Base-by-base conservation (phyloP, 192 early-diverging fungal species). In the Backusella luteola region DNA sequence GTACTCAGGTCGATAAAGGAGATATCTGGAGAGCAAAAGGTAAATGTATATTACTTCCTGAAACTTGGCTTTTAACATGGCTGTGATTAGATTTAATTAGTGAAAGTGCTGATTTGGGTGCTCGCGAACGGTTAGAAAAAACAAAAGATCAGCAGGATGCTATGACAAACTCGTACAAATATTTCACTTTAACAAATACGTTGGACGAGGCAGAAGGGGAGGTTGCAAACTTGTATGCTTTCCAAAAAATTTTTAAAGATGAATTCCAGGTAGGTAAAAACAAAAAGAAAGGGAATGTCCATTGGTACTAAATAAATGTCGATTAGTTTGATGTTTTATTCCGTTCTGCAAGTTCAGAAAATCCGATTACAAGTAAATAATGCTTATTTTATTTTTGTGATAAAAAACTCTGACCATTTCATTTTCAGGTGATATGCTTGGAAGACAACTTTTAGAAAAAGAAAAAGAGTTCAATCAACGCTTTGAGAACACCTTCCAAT, bases 401-500 rank as follows among this genome's bases (percentile, higher is more conserved):
- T 44, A 44, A 44, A 12, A 67, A 21, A 26, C 3, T n/a, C 6
- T 11, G 17, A 34, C 38, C 38, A 11, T 39, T 39, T 39, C 9
- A 12, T 39, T 11, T 39, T 39, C 11, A 78, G 77, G 73, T 36
- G 73, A 79, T 6, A 26, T 19, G 8, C 23, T 79, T 35, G 46
- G n/a, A 7, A 12, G 9, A n/a, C 44, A 74, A 59, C 23, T 79
- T 34, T 6, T 53, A 38, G 34, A 42, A 36, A 39, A 41, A 39
- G 77, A 79, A 59, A 34, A 44, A 14, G 78, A 72, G 8, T 96
- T 94, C 80, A 92, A 96, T 72, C 7, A 79, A 23, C 85, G 91
- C 23, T 98, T 98, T 77, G 93, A 96, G 68, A 56, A 85, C 0
- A 88, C 85, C 0, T 96, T 95, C 81, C 82, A 84, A 8, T 85